Conservation (phyloP, 208 protist species). For the Herpetomonas samuelpessoai region DNA sequence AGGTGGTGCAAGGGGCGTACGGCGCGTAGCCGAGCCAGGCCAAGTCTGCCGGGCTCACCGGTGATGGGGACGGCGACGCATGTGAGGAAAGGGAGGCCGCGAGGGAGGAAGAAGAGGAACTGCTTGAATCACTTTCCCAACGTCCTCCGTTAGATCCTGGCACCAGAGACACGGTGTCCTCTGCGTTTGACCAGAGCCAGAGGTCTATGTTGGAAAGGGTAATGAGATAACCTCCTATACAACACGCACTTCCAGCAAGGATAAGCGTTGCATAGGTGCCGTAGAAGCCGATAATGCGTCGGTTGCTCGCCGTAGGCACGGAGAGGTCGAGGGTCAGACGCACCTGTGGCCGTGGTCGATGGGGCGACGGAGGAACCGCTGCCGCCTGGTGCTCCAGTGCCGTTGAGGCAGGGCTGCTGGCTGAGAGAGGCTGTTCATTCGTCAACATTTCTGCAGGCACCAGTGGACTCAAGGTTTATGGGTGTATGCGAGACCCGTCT, state of each 20-base stretch:
- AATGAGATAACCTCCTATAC: background rate
- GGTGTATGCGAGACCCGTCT: no score
- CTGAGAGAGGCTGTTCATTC: no score
- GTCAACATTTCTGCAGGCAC: no score
- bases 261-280: background rate
- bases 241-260: background rate
- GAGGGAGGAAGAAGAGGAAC: background rate
- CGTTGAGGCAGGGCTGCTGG: no score
- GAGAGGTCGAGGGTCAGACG: background rate
- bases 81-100: background rate
- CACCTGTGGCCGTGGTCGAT: background rate
- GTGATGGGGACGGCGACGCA: background rate
- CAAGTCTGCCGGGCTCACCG: background rate
- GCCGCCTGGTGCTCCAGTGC: no score
- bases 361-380: no score
- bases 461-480: no score
- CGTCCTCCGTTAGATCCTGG: background rate
- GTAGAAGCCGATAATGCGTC: background rate
- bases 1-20: background rate
- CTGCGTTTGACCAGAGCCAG: background rate
- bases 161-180: background rate
- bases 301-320: background rate
- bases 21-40: background rate
- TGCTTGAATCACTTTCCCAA: background rate
- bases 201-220: background rate